Percentiles rank a stretch among this genome's conserved stretches.
Evolutionary conservation across 345 rosid species (phyloP).

Genomic region (Nephelium lappaceum): DNA sequence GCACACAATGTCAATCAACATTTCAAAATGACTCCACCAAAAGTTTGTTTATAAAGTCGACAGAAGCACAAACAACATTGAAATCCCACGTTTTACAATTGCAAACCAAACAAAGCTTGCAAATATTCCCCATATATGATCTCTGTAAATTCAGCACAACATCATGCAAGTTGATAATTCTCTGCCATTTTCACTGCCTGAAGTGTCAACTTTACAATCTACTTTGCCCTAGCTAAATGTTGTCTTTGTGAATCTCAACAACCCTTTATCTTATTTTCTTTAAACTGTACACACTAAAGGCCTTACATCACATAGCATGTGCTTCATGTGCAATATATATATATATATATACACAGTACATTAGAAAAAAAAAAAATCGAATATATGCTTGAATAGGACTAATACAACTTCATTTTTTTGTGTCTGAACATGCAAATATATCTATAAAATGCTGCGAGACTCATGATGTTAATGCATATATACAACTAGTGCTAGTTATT

Average conservation of each 20-base stretch:
- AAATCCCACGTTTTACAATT: not conserved
- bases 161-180: not conserved
- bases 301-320: not conserved
- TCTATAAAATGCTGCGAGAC: not conserved
- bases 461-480: not conserved
- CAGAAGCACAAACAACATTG: too few relatives aligned
- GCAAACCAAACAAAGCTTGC: not conserved
- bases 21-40: not conserved
- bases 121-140: too few relatives aligned
- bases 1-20: not conserved
- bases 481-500: not conserved
- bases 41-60: not conserved
- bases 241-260: too few relatives aligned
- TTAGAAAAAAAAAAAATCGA: not conserved
- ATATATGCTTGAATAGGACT: constrained; percentile 3
- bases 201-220: not conserved
- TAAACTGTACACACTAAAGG: too few relatives aligned
- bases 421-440: not conserved
- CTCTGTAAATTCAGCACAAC: not conserved
- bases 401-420: not conserved
- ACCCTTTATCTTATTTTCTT: too few relatives aligned
- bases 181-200: not conserved
- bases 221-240: not conserved
- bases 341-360: not conserved
- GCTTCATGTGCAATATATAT: not conserved